Conservation (phyloP, 257 asterid species). For the Nicotiana benthamiana region DNA sequence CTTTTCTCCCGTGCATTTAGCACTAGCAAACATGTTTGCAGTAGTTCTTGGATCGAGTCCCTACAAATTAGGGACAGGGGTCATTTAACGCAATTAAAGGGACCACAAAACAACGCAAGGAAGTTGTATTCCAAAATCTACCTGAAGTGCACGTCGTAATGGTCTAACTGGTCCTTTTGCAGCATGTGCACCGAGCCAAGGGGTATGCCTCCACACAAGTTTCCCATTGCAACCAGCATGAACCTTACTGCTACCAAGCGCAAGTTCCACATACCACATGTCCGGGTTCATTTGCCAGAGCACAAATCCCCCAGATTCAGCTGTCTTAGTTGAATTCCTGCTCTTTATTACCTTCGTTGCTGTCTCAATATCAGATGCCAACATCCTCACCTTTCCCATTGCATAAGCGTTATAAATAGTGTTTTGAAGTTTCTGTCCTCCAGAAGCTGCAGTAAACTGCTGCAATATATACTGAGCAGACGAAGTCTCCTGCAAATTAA, state of each 20-base stretch:
- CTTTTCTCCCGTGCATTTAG: constrained; percentile 65
- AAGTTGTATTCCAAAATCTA: background rate
- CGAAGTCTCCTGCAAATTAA: constrained; percentile 48
- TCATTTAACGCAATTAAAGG: background rate
- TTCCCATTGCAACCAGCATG: constrained; percentile 78
- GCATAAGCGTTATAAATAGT: constrained; percentile 69
- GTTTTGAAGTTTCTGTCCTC: constrained; percentile 64
- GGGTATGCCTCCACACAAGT: constrained; percentile 89
- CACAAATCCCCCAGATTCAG: constrained; percentile 66
- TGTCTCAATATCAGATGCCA: constrained; percentile 69
- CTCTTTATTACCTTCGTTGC: constrained; percentile 65
- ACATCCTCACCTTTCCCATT: constrained; percentile 72
- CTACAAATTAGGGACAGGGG: constrained; percentile 17
- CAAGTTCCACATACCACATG: constrained; percentile 83
- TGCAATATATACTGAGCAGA: constrained; percentile 84
- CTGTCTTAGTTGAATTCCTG: constrained; percentile 39
- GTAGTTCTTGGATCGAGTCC: constrained; percentile 76
- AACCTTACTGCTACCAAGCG: constrained; percentile 68
- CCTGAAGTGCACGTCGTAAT: constrained; percentile 75
- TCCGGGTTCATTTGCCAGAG: constrained; percentile 88
- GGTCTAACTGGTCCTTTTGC: constrained; percentile 86
- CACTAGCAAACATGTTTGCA: constrained; percentile 58
- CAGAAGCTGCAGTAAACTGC: constrained; percentile 72
- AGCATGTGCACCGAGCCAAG: constrained; percentile 88
- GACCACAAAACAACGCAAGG: background rate